Conservation (phyloP, 2,329 filamentous ascomycete species). For the Colletotrichum chrysophilum region DNA sequence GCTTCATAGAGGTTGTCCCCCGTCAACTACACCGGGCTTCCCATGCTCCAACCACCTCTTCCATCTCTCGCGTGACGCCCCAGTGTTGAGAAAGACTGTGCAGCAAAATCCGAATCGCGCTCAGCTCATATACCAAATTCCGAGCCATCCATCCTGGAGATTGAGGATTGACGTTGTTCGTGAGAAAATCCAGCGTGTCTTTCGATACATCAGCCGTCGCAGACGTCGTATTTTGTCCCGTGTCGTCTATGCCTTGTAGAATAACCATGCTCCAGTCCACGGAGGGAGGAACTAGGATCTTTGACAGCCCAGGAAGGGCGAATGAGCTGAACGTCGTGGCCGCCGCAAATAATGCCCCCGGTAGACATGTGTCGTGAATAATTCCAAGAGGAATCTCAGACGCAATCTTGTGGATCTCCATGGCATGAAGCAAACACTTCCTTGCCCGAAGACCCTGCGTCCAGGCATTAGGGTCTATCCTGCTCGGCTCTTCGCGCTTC, state of each 20-base stretch:
- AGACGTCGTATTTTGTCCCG: background rate
- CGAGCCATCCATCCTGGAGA: background rate
- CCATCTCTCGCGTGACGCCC: slow-evolving; percentile 1
- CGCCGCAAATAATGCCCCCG: background rate
- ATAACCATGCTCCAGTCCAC: background rate
- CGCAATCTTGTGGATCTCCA: background rate
- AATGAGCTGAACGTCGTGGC: background rate
- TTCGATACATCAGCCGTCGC: background rate
- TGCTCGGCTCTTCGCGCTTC: background rate
- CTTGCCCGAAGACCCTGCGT: background rate
- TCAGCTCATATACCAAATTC: background rate
- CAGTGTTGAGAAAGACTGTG: background rate
- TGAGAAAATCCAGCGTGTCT: background rate
- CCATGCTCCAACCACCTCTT: background rate
- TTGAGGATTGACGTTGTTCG: background rate
- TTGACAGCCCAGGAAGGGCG: background rate
- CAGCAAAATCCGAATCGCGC: background rate
- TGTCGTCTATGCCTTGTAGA: background rate
- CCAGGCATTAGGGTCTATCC: background rate
- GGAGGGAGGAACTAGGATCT: background rate
- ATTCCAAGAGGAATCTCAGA: background rate
- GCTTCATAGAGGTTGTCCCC: background rate
- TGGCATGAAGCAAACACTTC: background rate
- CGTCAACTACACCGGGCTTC: background rate
- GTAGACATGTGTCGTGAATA: background rate